These are phyloP conservation scores for Trifolium dubium DNA, from an alignment of 306 rosid species.

Conservation along the genomic window DNA sequence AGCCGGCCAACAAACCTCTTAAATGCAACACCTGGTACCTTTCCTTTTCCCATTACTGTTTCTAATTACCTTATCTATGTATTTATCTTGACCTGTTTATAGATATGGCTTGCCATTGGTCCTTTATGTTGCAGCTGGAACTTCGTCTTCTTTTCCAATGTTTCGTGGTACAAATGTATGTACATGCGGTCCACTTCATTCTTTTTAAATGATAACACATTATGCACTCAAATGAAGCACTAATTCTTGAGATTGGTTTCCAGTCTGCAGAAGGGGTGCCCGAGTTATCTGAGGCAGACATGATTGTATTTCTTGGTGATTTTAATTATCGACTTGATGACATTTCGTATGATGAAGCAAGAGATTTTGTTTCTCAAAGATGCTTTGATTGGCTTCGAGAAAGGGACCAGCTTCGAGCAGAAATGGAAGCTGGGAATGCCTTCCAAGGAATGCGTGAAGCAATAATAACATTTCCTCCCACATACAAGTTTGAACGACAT, in stretches of 20 bases:
- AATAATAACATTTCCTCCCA: slow-evolving; percentile 84
- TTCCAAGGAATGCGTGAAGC: slow-evolving; percentile 99
- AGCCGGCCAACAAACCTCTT: slow-evolving; percentile 63
- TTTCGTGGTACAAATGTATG: slow-evolving; percentile 79
- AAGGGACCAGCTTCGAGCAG: slow-evolving; percentile 92
- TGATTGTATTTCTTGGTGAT: slow-evolving; percentile 96
- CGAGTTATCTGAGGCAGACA: slow-evolving; percentile 89
- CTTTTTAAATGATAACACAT: slow-evolving; percentile 36
- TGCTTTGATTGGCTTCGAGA: slow-evolving; percentile 98
- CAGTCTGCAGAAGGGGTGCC: slow-evolving; percentile 74
- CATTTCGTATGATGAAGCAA: slow-evolving; percentile 92
- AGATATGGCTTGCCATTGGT: slow-evolving; percentile 78
- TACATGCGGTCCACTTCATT: slow-evolving; percentile 43
- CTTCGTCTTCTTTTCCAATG: slow-evolving; percentile 69
- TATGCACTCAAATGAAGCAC: slow-evolving; percentile 41
- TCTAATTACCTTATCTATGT: slow-evolving; percentile 59
- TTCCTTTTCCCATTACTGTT: slow-evolving; percentile 55
- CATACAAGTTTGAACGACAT: slow-evolving; percentile 93
- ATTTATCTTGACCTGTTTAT: slow-evolving; percentile 64
- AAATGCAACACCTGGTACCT: slow-evolving; percentile 72
- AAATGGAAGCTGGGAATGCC: slow-evolving; percentile 95
- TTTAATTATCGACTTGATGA: slow-evolving; percentile 91
- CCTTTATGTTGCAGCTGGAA: slow-evolving; percentile 83
- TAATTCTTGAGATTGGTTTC: slow-evolving; percentile 52
- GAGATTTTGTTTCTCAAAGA: slow-evolving; percentile 98